phyloP scores from a whole-genome alignment of 2,329 filamentous ascomycete species.

The Sporothrix mexicana region DNA sequence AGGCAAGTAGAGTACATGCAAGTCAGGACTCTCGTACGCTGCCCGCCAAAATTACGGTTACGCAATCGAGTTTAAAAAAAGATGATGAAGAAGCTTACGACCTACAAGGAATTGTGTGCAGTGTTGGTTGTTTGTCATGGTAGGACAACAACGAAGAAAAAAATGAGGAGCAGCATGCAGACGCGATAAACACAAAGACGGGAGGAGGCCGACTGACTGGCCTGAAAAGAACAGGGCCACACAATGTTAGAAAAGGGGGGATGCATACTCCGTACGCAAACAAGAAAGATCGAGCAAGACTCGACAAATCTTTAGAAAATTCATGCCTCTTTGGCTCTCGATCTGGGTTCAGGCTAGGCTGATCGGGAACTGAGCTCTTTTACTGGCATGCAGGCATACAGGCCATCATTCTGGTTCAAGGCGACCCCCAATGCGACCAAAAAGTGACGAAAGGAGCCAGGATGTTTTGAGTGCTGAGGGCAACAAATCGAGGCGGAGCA shows the following conservation, averaged over 20 bases:
- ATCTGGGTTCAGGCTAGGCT: conserved; percentile 25
- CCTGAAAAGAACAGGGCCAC: background rate
- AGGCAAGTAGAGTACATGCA: background rate
- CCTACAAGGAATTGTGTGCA: background rate
- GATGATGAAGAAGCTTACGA: background rate
- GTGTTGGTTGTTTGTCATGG: conserved; percentile 18
- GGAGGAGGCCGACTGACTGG: background rate
- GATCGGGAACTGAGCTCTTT: conserved; percentile 12
- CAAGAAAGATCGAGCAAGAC: background rate
- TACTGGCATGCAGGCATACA: background rate
- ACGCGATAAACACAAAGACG: conserved; percentile 3
- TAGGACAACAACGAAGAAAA: conserved; percentile 1
- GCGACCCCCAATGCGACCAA: background rate
- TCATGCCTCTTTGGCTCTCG: background rate
- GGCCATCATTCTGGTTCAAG: conserved; percentile 8
- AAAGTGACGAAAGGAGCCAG: background rate
- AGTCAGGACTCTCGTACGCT: background rate
- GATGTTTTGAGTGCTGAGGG: background rate
- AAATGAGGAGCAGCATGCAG: conserved; percentile 1
- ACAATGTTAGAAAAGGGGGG: background rate
- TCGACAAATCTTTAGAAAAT: background rate
- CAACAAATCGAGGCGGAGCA: conserved; percentile 4
- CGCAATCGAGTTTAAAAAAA: background rate
- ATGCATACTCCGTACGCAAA: conserved; percentile 3
- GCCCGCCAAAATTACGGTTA: background rate